These are phyloP conservation scores for Cairneyella variabilis DNA, from an alignment of 495 filamentous ascomycete species.

Conservation along the genomic window DNA sequence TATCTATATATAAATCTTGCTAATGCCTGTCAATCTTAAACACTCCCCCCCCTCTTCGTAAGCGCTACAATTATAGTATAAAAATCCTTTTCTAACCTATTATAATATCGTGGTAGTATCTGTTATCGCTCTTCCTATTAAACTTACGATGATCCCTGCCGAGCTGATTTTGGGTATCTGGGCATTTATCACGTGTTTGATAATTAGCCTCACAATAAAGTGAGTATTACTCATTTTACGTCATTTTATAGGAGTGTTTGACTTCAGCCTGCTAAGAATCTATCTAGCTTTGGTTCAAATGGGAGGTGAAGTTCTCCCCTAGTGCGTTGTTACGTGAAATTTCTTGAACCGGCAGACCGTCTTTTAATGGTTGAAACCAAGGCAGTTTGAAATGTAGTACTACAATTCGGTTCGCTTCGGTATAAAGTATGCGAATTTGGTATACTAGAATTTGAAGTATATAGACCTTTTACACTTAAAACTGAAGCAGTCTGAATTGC, in stretches of 20 bases:
- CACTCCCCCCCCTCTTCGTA: too few relatives aligned
- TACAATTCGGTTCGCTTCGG: background rate
- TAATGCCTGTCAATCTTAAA: too few relatives aligned
- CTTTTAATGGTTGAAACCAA: background rate
- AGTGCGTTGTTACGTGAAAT: background rate
- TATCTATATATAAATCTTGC: too few relatives aligned
- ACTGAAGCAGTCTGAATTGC: too few relatives aligned
- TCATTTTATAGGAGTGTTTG: background rate
- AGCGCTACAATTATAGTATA: too few relatives aligned
- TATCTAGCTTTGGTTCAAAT: background rate
- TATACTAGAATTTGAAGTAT: background rate
- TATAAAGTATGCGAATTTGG: background rate
- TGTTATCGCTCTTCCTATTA: too few relatives aligned
- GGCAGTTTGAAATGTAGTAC: background rate
- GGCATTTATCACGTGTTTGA: background rate
- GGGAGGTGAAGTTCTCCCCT: background rate
- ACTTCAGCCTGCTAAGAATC: background rate
- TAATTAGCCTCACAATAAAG: background rate
- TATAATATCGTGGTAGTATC: too few relatives aligned
- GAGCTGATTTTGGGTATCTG: too few relatives aligned
- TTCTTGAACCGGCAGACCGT: background rate
- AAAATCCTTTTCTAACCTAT: too few relatives aligned
- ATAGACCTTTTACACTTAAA: background rate
- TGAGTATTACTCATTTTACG: background rate
- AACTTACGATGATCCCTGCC: too few relatives aligned